Evolutionary conservation across 371 early-diverging fungal genomes (phyloP).

Genomic region (Thermomucor indicae-seudaticae): DNA sequence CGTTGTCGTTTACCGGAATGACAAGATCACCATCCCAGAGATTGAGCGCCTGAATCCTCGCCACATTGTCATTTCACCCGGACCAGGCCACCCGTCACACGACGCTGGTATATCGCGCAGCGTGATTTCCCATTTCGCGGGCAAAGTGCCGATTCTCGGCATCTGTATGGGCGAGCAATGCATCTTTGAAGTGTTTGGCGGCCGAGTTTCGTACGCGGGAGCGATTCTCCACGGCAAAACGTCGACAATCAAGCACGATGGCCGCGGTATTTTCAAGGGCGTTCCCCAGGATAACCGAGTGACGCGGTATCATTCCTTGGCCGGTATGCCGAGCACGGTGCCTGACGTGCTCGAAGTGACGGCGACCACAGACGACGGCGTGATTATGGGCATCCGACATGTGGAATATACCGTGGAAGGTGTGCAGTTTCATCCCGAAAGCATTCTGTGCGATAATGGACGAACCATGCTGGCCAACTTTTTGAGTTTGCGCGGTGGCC

Average conservation of each 20-base stretch:
- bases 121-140: slow-evolving; percentile 81
- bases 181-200: slow-evolving; percentile 94
- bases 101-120: slow-evolving; percentile 88
- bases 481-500: slow-evolving; percentile 78
- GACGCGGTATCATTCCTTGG: slow-evolving; percentile 95
- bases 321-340: slow-evolving; percentile 79
- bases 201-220: slow-evolving; percentile 85
- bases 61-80: slow-evolving; percentile 94
- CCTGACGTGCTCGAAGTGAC: slow-evolving; percentile 85
- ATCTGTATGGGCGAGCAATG: slow-evolving; percentile 96
- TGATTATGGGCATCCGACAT: slow-evolving; percentile 95
- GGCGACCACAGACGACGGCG: slow-evolving; percentile 78
- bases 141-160: slow-evolving; percentile 94
- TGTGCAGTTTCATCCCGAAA: slow-evolving; percentile 97
- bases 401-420: slow-evolving; percentile 86
- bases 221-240: slow-evolving; percentile 96
- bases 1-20: slow-evolving; percentile 90
- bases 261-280: slow-evolving; percentile 78
- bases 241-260: slow-evolving; percentile 83
- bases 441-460: slow-evolving; percentile 90
- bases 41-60: slow-evolving; percentile 75
- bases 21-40: slow-evolving; percentile 84
- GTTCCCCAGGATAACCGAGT: slow-evolving; percentile 80
- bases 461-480: slow-evolving; percentile 85
- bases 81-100: slow-evolving; percentile 92